Evolutionary conservation across 176 grass and related monocot genomes (phyloP), one percentile per base, ranked within the genome.

Genomic region (Stipa capillata): DNA sequence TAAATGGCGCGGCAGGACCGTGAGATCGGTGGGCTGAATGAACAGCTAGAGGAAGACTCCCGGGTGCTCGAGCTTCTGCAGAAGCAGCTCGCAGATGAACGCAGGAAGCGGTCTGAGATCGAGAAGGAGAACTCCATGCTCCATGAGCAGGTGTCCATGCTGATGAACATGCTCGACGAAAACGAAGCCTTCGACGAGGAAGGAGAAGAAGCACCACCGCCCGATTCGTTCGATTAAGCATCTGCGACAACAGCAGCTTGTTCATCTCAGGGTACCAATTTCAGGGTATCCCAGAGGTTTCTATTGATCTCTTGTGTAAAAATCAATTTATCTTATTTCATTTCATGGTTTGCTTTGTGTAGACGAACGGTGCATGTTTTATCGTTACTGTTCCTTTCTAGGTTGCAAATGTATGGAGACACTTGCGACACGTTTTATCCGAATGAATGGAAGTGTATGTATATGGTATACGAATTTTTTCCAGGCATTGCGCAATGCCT

Each of bases 31-130:
- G 96, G 92, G 21, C 81, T 99, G 18, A 99, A 93, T 21, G 92
- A 93, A 72, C 96, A 99, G 74, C 35, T 99, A 57, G 92, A 99
- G 40, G 96, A 99, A 79, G 96, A 99, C 87, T 88, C 96, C 33
- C 85, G 92, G 1, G 78, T 85, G 68, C 63, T 99, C 4, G 90
- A 99, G 81, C 92, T 95, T 73, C 86, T 99, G 17, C 96, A 99
- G 57, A 78, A 90, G 48, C 92, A 99, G 23, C 86, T 99, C 1
- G 66, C 89, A 0, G 86, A 95, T 12, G 96, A 99, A 61, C 86
- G 93, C 44, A 91, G 87, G 85, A 99, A 91, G 79, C 76, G 96
- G 57, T 7, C 66, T 2, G 96, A 99, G 64, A 91, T 82, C 18
- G 96, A 99, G 80, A 90, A 93, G 73, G 92, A 95, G 49, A 99